A percentile compares a stretch with the other conserved stretches of the same genome.
Conservation (phyloP, 306 rosid species). For the Quillaja saponaria region DNA sequence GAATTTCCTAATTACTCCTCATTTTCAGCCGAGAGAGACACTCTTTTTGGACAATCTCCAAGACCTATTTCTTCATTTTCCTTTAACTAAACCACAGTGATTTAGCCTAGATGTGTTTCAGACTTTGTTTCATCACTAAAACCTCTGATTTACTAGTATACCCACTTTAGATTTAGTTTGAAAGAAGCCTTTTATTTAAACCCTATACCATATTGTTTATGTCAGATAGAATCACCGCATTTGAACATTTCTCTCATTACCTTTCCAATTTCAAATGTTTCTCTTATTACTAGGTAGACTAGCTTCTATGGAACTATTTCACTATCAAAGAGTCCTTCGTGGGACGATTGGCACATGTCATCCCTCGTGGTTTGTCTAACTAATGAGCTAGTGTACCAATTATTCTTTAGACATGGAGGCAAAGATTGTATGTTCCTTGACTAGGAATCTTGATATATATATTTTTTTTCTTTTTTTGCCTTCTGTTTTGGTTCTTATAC, state of each 20-base stretch:
- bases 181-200: conserved; percentile 90
- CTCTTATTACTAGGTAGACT: conserved; percentile 31
- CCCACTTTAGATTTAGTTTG: conserved; percentile 91
- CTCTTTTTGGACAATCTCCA: too few species aligned
- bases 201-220: conserved; percentile 87
- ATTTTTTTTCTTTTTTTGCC: background rate
- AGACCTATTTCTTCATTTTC: too few species aligned
- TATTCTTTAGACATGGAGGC: conserved; percentile 15
- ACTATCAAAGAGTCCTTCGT: conserved; percentile 12
- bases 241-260: conserved; percentile 31
- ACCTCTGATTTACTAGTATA: too few species aligned
- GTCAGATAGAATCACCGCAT: conserved; percentile 50
- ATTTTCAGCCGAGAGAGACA: too few species aligned
- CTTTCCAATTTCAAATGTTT: conserved; percentile 31
- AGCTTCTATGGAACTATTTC: conserved; percentile 15
- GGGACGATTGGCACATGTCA: conserved; percentile 20
- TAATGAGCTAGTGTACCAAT: background rate
- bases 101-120: too few species aligned
- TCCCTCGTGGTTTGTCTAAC: background rate
- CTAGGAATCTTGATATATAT: conserved; percentile 15
- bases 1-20: too few species aligned
- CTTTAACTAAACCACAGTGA: too few species aligned
- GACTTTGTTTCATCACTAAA: too few species aligned
- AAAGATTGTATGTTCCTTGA: conserved; percentile 36
- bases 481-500: too few species aligned